phyloP scores from a whole-genome alignment of 2,329 filamentous ascomycete species.

The Capronia coronata region DNA sequence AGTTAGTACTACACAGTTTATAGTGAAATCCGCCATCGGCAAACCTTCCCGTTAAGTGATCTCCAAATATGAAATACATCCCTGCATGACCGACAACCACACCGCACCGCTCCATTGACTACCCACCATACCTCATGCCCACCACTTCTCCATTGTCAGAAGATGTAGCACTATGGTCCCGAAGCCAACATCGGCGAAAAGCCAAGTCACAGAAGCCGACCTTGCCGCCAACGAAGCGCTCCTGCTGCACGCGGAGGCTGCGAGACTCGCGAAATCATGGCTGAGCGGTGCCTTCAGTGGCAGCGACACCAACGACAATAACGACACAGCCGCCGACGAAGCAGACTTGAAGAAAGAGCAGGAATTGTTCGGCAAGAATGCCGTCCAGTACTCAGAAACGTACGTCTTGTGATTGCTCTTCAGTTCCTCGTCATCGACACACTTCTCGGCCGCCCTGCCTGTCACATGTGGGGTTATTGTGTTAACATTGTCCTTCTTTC shows the following conservation, averaged over 20 bases:
- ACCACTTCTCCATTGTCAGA: background rate
- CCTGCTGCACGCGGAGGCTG: constrained; percentile 18
- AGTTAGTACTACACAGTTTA: no score
- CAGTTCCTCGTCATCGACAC: no score
- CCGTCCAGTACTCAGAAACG: constrained; percentile 14
- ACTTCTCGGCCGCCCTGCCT: no score
- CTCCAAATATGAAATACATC: no score
- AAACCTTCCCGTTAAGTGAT: no score
- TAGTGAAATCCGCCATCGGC: no score
- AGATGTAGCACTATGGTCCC: constrained; percentile 1
- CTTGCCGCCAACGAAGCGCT: constrained; percentile 19
- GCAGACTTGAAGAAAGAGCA: constrained; percentile 1
- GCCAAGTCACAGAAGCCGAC: constrained; percentile 7
- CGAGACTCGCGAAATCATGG: constrained; percentile 20
- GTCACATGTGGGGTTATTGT: no score
- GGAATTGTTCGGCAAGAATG: constrained; percentile 2
- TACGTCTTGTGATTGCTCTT: background rate
- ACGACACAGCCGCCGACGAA: constrained; percentile 6
- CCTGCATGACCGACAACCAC: no score
- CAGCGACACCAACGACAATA: background rate
- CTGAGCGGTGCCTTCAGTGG: constrained; percentile 8
- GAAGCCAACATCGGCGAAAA: background rate
- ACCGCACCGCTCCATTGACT: no score
- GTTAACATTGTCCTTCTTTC: no score
- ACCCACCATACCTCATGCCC: background rate